These are phyloP conservation scores for Naganishia randhawae DNA, from an alignment of 768 basidiomycete genomes.

Conservation along the genomic window DNA sequence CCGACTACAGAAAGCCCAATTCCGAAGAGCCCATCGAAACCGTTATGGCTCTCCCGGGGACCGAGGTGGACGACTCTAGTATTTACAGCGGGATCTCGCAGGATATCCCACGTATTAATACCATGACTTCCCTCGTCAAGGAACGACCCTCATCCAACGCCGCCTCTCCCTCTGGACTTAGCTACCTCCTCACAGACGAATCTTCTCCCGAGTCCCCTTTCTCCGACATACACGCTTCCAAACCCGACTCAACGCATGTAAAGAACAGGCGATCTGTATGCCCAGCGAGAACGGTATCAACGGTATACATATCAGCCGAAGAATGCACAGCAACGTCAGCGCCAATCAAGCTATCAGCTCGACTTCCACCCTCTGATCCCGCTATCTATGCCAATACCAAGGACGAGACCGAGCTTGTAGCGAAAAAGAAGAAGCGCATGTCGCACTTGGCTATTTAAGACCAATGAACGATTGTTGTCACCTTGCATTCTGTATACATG, in stretches of 20 bases:
- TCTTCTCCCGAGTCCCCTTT: conserved; percentile 14
- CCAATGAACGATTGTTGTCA: not conserved
- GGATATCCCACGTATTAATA: not conserved
- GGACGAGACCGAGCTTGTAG: not conserved
- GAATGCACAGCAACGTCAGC: not conserved
- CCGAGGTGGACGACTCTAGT: not conserved
- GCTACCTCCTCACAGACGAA: not conserved
- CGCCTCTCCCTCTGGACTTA: conserved; percentile 3
- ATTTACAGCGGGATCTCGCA: conserved; percentile 9
- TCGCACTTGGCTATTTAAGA: conserved; percentile 5
- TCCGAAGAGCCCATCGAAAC: not conserved
- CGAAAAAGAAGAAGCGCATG: conserved; percentile 12
- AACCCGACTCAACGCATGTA: not conserved
- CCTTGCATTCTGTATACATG: not conserved
- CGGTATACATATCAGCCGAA: conserved; percentile 1
- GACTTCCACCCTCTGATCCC: not conserved
- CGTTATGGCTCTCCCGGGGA: too few relatives aligned
- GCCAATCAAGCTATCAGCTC: not conserved
- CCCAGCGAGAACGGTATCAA: not conserved
- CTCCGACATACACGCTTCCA: not conserved
- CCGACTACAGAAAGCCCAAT: not conserved
- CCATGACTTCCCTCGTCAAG: not conserved
- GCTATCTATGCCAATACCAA: not conserved
- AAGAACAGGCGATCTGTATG: not conserved
- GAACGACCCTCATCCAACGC: not conserved